Evolutionary conservation across 371 early-diverging fungal genomes (phyloP).

Genomic region (Syncephalastrum monosporum): DNA sequence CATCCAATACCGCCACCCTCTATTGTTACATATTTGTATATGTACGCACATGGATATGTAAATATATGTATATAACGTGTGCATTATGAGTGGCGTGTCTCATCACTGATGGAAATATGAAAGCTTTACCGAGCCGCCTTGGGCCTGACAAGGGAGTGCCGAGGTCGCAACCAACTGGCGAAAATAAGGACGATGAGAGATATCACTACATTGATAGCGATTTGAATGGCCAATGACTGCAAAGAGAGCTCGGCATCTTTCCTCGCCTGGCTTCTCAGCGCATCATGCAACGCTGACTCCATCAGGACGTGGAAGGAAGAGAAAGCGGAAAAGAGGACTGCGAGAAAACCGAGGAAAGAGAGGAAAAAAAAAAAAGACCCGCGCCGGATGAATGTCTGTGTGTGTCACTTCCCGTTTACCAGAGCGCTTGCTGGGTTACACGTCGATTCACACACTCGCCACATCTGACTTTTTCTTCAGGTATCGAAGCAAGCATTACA

Average conservation of each 20-base stretch:
- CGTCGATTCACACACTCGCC: no score
- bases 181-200: constrained; percentile 46
- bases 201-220: constrained; percentile 48
- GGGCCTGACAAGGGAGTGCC: constrained; percentile 46
- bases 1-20: constrained; percentile 71
- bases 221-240: constrained; percentile 46
- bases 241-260: constrained; percentile 42
- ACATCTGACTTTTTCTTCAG: no score
- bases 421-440: no score
- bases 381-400: no score
- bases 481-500: no score
- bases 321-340: constrained; percentile 2
- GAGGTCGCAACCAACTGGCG: constrained; percentile 47
- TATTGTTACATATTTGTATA: constrained; percentile 18
- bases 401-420: no score
- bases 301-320: not conserved
- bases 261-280: constrained; percentile 29
- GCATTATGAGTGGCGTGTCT: constrained; percentile 1
- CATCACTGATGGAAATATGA: constrained; percentile 38
- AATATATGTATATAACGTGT: not conserved
- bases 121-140: constrained; percentile 11
- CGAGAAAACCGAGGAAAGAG: not conserved
- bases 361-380: not conserved
- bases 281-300: constrained; percentile 11
- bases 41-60: no score